Conservation (phyloP, 2,329 filamentous ascomycete species). For the Aureobasidium sp. region DNA sequence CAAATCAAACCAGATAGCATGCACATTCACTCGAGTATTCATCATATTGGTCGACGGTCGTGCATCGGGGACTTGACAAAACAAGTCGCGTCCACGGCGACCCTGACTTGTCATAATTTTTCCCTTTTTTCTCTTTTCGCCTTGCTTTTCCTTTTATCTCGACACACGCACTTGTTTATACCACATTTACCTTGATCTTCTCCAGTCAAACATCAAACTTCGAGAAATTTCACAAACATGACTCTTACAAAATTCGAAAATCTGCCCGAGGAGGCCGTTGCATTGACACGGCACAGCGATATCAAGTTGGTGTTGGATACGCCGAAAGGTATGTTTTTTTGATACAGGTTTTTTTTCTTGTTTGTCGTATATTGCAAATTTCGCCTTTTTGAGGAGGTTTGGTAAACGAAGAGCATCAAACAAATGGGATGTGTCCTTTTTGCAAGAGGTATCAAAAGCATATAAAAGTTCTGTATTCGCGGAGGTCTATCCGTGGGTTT, state of each 20-base stretch:
- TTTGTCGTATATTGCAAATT: neutral
- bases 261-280: neutral
- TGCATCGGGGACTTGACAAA: no score
- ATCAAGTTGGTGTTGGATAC: conserved; percentile 17
- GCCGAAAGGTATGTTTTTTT: conserved; percentile 16
- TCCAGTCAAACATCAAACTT: no score
- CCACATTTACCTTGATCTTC: neutral
- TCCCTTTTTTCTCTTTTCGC: neutral
- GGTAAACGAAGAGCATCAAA: no score
- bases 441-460: no score
- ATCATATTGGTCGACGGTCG: no score
- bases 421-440: no score
- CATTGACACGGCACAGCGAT: conserved; percentile 12
- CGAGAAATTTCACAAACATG: neutral
- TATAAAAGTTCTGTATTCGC: neutral
- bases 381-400: no score
- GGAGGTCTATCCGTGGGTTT: neutral
- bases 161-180: neutral
- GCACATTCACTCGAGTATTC: no score
- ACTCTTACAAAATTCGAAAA: neutral
- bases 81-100: neutral
- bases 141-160: no score
- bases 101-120: neutral
- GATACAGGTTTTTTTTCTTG: neutral
- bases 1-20: no score